Evolutionary conservation across 139 green algal genomes (phyloP).

Genomic region (Closterium sp.): DNA sequence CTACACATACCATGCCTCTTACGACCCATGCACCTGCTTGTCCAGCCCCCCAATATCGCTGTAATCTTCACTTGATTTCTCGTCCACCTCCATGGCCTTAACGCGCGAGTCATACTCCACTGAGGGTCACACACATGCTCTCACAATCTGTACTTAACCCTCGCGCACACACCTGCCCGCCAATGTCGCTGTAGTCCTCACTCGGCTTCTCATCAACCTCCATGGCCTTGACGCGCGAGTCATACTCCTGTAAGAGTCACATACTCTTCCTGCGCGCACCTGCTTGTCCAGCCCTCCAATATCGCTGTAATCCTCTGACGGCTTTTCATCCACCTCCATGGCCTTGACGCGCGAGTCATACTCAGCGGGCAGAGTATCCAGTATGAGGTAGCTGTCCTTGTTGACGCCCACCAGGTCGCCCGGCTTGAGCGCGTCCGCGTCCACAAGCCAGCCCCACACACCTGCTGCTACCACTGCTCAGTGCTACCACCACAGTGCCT

Average conservation of each 20-base stretch:
- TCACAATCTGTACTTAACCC: too few relatives aligned
- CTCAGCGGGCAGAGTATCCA: slow-evolving; percentile 96
- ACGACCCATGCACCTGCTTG: too few relatives aligned
- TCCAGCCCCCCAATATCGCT: too few relatives aligned
- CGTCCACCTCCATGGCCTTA: too few relatives aligned
- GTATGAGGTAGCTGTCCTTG: slow-evolving; percentile 98
- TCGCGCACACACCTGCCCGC: slow-evolving; percentile 60
- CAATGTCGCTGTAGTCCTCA: slow-evolving; percentile 98
- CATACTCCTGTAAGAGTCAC: too few relatives aligned
- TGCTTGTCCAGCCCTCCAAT: slow-evolving; percentile 97
- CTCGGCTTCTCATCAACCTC: slow-evolving; percentile 97
- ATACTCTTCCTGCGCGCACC: slow-evolving; percentile 24
- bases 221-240: slow-evolving; percentile 93
- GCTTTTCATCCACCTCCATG: slow-evolving; percentile 98
- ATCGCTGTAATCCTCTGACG: slow-evolving; percentile 97
- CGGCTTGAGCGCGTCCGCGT: slow-evolving; percentile 80
- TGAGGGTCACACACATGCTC: too few relatives aligned
- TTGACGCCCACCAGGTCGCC: slow-evolving; percentile 97
- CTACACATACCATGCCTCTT: too few relatives aligned
- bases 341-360: slow-evolving; percentile 98
- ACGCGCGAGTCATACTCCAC: too few relatives aligned
- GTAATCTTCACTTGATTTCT: too few relatives aligned
- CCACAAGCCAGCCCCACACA: too few relatives aligned
- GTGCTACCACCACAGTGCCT: too few relatives aligned
- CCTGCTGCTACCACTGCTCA: too few relatives aligned